Base-by-base conservation (phyloP, 164 flowering plant genomes). In the Stephania japonica region DNA sequence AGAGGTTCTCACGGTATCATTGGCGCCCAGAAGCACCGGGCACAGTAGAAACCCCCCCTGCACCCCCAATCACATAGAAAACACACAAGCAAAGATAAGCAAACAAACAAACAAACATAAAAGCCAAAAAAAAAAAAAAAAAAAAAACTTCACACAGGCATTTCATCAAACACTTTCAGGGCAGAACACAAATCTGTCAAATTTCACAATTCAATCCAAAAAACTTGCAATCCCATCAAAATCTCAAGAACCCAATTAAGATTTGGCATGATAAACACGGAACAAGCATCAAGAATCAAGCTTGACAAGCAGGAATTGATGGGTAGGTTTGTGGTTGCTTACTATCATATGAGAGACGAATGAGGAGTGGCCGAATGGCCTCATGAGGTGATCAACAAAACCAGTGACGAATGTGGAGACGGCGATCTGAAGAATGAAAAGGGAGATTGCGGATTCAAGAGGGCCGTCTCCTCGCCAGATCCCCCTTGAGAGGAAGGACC, bases 41-140 rank as follows among this genome's bases (percentile, higher is more conserved):
- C 79, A 79, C 24, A 74, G 9, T 21, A 73, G 1, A 3, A 72
- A 11, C 14, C 74, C 78, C 49, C 78, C 76, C 81, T 79, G 69
- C 53, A 42, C 38, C 12, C 27, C 6, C 18, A 43, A 5, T 42
- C 8, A 42, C 10, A 68, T 18, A 41, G 2, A 18, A 18, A 21
- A 68, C 27, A 7, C 18, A 43, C 13, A 68, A 1, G 19, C 10
- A 68, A 42, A 12, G 2, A 18, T 41, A 21, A 68, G 23, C 25
- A 68, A 21, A 7, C 10, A 16, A 7, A 32, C 0, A 11, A 38
- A 4, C 16, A 4, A 8, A 32, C 13, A 8, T 7, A 38, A 32
- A 67, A 67, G 32, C 27, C 12, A 41, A 65, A 65, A 65, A 66
- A 32, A 67, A 3, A 12, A 67, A 25, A 27, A 47, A 47, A 47